These are phyloP conservation scores for Brassica balearica DNA, from an alignment of 441 rosid species.

Conservation along the genomic window DNA sequence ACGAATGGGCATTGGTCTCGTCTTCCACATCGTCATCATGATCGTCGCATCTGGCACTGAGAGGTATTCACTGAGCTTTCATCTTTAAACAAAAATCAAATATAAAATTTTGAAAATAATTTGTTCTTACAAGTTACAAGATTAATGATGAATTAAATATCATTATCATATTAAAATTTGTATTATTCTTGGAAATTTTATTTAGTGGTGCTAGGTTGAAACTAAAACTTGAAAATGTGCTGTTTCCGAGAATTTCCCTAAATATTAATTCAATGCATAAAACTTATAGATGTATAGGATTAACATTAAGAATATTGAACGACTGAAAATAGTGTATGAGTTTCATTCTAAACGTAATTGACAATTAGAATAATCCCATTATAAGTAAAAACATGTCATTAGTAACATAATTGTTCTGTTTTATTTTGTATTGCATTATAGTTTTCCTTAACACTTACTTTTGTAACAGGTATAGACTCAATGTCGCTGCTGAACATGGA, in stretches of 20 bases:
- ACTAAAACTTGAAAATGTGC: not conserved
- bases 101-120: too few relatives aligned
- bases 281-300: not conserved
- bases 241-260: not conserved
- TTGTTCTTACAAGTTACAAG: not conserved
- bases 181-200: too few relatives aligned
- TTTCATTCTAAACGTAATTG: not conserved
- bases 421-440: too few relatives aligned
- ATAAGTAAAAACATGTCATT: too few relatives aligned
- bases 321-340: not conserved
- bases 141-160: too few relatives aligned
- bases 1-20: not conserved
- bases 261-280: not conserved
- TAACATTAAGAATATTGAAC: not conserved
- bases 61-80: slow-evolving; percentile 2
- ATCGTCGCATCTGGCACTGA: slow-evolving; percentile 2
- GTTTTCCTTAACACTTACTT: not conserved
- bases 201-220: not conserved
- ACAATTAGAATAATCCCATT: too few relatives aligned
- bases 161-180: not conserved
- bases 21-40: slow-evolving; percentile 4
- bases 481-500: slow-evolving; percentile 49
- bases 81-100: not conserved
- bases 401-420: too few relatives aligned
- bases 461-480: slow-evolving; percentile 58